phyloP scores from a whole-genome alignment of 352 stramenopile species.

The Pythium folliculosum region DNA sequence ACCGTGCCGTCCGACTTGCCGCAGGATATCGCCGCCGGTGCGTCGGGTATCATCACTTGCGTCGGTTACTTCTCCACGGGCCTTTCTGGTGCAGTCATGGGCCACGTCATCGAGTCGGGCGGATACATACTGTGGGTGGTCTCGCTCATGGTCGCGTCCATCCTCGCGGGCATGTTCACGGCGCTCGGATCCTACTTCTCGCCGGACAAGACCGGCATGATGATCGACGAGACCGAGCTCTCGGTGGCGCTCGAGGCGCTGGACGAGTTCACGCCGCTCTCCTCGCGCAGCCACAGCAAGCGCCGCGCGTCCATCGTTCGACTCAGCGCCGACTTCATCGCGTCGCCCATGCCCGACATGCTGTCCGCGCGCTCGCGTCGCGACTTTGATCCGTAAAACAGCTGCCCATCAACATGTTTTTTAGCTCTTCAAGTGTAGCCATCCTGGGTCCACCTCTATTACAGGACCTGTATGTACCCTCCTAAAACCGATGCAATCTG shows the following conservation, averaged over 20 bases:
- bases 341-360: conserved; percentile 34
- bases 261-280: conserved; percentile 44
- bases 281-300: conserved; percentile 31
- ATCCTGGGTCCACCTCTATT: background rate
- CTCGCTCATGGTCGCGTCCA: conserved; percentile 59
- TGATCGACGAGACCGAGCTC: conserved; percentile 32
- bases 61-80: conserved; percentile 73
- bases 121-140: conserved; percentile 61
- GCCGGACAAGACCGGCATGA: conserved; percentile 24
- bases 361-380: background rate
- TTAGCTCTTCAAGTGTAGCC: conserved; percentile 9
- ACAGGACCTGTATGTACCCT: background rate
- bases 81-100: conserved; percentile 66
- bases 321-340: conserved; percentile 40
- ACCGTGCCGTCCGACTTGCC: conserved; percentile 73
- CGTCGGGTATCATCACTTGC: conserved; percentile 64
- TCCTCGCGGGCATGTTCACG: conserved; percentile 61
- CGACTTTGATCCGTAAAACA: conserved; percentile 22
- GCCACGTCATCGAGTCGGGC: conserved; percentile 49
- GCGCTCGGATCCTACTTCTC: conserved; percentile 63
- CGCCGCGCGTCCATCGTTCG: conserved; percentile 41
- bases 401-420: background rate
- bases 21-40: conserved; percentile 65
- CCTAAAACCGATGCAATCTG: background rate
- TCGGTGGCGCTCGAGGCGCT: conserved; percentile 33